Conservation (phyloP, 345 rosid genomes). For the Pistacia vera region DNA sequence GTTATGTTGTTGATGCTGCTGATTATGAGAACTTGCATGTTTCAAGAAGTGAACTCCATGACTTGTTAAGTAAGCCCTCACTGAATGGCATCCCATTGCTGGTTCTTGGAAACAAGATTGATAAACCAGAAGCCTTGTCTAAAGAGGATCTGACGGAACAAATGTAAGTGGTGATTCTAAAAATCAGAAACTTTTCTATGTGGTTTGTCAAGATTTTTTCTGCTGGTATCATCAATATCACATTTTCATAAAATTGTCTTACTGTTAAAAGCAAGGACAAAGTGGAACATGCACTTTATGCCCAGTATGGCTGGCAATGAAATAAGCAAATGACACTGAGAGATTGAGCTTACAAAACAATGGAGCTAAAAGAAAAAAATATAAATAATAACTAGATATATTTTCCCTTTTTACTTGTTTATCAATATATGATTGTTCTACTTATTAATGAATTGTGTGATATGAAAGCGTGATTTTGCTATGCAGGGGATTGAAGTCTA, state of each 20-base stretch:
- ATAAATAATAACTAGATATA: not conserved
- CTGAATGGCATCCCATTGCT: constrained; percentile 65
- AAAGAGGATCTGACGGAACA: constrained; percentile 53
- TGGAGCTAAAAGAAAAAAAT: not conserved
- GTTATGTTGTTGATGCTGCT: constrained; percentile 77
- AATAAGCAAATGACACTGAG: not conserved
- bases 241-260: not conserved
- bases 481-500: constrained; percentile 63
- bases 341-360: not conserved
- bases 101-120: constrained; percentile 77
- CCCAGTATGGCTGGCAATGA: not conserved
- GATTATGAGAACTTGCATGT: constrained; percentile 63
- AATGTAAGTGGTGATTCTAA: constrained; percentile 42
- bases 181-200: not conserved
- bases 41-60: constrained; percentile 72
- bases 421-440: not conserved
- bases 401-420: not conserved
- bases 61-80: constrained; percentile 65
- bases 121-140: constrained; percentile 65
- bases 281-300: not conserved
- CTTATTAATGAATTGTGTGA: not conserved
- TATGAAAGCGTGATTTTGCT: not conserved
- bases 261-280: not conserved
- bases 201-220: not conserved
- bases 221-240: not conserved